Evolutionary conservation across 2,329 filamentous ascomycete species (phyloP).

Genomic region (Tetracladium maxilliforme): DNA sequence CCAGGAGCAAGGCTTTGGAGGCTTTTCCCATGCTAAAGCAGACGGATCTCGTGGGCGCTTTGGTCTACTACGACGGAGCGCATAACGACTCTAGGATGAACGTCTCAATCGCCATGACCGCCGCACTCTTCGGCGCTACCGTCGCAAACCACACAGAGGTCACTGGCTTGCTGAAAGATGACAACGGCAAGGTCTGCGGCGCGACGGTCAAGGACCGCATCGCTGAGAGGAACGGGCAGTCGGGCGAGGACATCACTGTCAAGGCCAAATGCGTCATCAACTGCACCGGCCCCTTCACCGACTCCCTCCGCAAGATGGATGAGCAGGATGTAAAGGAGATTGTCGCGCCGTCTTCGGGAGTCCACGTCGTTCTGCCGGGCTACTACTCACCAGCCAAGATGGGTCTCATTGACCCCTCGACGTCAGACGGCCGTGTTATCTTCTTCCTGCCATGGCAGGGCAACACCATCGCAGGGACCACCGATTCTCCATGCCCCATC

Average conservation of each 20-base stretch:
- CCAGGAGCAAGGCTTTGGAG: conserved; percentile 72
- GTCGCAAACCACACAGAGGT: conserved; percentile 77
- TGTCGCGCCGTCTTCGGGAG: conserved; percentile 72
- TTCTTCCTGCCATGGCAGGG: conserved; percentile 93
- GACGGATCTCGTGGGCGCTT: conserved; percentile 61
- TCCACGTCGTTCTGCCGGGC: conserved; percentile 74
- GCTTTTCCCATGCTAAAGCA: conserved; percentile 82
- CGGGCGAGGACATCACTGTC: conserved; percentile 49
- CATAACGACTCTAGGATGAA: conserved; percentile 93
- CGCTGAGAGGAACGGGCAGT: conserved; percentile 46
- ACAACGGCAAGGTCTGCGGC: conserved; percentile 56
- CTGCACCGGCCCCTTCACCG: conserved; percentile 77
- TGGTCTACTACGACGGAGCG: conserved; percentile 85
- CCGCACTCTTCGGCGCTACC: conserved; percentile 72
- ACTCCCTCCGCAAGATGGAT: conserved; percentile 76
- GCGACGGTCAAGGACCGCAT: conserved; percentile 61
- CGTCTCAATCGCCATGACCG: conserved; percentile 75
- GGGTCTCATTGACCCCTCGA: conserved; percentile 76
- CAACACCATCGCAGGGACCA: conserved; percentile 82
- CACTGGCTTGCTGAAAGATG: conserved; percentile 61
- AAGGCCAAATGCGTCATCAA: conserved; percentile 75
- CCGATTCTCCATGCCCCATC: conserved; percentile 63
- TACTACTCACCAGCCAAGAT: conserved; percentile 78
- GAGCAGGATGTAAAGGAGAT: conserved; percentile 59
- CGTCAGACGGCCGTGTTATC: conserved; percentile 78